Percentiles rank a stretch among this genome's conserved stretches.
Evolutionary conservation across 768 basidiomycete genomes (phyloP).

Genomic region (Tylopilus subfusipes): DNA sequence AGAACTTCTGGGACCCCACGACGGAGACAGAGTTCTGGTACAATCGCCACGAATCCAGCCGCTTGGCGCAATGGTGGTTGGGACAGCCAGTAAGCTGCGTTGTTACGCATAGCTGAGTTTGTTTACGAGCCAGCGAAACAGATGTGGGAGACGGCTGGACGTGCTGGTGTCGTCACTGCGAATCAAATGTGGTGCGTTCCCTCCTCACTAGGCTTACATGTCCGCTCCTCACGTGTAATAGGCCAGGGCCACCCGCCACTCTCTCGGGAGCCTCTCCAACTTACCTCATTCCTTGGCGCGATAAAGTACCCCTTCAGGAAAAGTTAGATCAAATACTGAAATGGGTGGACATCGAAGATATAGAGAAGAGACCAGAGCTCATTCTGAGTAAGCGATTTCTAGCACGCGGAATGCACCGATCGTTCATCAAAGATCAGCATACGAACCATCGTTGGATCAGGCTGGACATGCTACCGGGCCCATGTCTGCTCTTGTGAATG

Average conservation of each 20-base stretch:
- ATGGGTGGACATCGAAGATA: conserved; percentile 76
- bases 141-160: conserved; percentile 90
- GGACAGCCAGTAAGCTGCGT: conserved; percentile 78
- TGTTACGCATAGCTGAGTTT: neutral
- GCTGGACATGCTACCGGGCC: conserved; percentile 76
- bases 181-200: conserved; percentile 85
- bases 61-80: conserved; percentile 77
- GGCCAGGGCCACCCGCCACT: conserved; percentile 83
- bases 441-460: conserved; percentile 85
- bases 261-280: conserved; percentile 60
- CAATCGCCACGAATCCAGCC: conserved; percentile 54
- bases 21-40: conserved; percentile 67
- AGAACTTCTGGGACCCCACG: conserved; percentile 87
- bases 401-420: neutral
- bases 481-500: conserved; percentile 65
- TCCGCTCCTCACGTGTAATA: conserved; percentile 24
- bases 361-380: conserved; percentile 69
- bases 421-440: conserved; percentile 42
- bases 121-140: conserved; percentile 27
- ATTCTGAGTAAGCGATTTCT: conserved; percentile 54
- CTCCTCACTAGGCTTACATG: neutral
- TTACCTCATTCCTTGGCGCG: conserved; percentile 79
- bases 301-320: conserved; percentile 47
- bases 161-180: conserved; percentile 69
- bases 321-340: conserved; percentile 75